These are phyloP conservation scores for Talaromyces liani DNA, from an alignment of 495 filamentous ascomycete species.

Conservation along the genomic window DNA sequence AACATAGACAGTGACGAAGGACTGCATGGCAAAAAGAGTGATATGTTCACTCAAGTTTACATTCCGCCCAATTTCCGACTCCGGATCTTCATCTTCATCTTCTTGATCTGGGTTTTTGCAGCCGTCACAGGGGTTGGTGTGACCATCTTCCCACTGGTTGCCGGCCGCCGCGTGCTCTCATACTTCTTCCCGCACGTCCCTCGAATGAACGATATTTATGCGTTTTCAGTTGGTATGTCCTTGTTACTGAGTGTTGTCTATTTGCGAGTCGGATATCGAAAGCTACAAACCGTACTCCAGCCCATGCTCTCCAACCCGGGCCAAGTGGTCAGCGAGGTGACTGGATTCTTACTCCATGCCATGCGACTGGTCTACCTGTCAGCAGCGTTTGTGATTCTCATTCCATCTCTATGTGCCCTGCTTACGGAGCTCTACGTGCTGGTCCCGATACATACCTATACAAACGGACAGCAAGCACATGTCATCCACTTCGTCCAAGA, in stretches of 20 bases:
- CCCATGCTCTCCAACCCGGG: slow-evolving; percentile 29
- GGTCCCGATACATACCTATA: slow-evolving; percentile 81
- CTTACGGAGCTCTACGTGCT: slow-evolving; percentile 83
- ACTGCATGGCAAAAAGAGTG: slow-evolving; percentile 55
- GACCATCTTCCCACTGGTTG: slow-evolving; percentile 80
- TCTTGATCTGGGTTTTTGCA: slow-evolving; percentile 90
- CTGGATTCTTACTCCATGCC: slow-evolving; percentile 11
- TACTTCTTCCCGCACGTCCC: slow-evolving; percentile 56
- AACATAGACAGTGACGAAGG: slow-evolving; percentile 49
- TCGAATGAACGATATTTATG: slow-evolving; percentile 89
- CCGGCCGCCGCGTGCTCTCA: slow-evolving; percentile 72
- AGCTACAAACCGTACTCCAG: slow-evolving; percentile 23
- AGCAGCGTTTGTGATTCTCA: slow-evolving; percentile 58
- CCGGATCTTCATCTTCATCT: slow-evolving; percentile 76
- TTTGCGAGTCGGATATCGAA: slow-evolving; percentile 34
- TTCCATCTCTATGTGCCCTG: slow-evolving; percentile 77
- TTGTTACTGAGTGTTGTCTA: slow-evolving; percentile 58
- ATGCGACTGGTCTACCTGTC: slow-evolving; percentile 62
- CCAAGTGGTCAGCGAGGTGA: slow-evolving; percentile 16
- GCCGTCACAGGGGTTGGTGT: slow-evolving; percentile 83
- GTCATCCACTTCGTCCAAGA: slow-evolving; percentile 84
- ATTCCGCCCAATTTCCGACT: slow-evolving; percentile 77
- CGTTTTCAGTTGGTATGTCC: slow-evolving; percentile 83
- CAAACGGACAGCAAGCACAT: slow-evolving; percentile 48
- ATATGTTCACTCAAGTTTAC: slow-evolving; percentile 76